Evolutionary conservation across 345 rosid genomes (phyloP).

Genomic region (Citrus glauca): DNA sequence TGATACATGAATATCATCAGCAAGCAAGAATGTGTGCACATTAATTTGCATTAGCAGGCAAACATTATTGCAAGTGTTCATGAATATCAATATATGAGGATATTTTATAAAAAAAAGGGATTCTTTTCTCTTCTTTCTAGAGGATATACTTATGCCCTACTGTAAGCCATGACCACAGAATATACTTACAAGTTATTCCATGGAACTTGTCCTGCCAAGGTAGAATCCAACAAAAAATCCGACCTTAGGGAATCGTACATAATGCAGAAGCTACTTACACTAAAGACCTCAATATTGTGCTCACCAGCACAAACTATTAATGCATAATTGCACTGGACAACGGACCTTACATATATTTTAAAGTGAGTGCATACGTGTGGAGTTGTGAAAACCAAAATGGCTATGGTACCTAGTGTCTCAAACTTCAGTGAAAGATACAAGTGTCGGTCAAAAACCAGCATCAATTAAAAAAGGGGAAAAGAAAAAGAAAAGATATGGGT

Average conservation of each 20-base stretch:
- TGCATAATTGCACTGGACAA: background rate
- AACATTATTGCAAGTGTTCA: background rate
- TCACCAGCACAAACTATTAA: background rate
- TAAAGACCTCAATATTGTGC: background rate
- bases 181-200: background rate
- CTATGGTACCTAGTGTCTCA: background rate
- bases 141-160: no score
- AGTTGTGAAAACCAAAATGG: background rate
- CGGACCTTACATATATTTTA: background rate
- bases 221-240: background rate
- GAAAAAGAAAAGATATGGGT: background rate
- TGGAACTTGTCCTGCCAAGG: background rate
- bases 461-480: background rate
- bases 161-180: no score
- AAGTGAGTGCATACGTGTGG: background rate
- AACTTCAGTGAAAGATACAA: background rate
- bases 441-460: background rate
- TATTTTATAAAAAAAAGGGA: background rate
- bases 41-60: background rate
- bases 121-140: background rate
- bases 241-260: background rate
- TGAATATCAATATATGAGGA: background rate
- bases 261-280: background rate
- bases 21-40: background rate
- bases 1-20: background rate